Conservation (phyloP, 2,329 filamentous ascomycete species). For the Pseudogymnoascus sp. region DNA sequence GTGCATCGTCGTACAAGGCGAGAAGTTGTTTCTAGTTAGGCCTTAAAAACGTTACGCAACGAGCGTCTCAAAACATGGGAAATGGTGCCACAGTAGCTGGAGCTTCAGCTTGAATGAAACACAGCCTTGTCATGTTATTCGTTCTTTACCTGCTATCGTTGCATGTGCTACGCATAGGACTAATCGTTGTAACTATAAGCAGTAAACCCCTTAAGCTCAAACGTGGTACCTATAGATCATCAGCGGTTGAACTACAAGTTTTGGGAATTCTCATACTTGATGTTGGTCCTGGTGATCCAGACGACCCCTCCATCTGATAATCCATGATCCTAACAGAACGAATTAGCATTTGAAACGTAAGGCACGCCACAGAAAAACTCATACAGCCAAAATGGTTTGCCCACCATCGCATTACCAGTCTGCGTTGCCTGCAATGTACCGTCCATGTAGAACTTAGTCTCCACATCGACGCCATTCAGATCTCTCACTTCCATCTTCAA, state of each 20-base stretch:
- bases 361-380: not conserved
- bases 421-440: constrained; percentile 41
- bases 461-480: constrained; percentile 40
- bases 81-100: not conserved
- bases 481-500: constrained; percentile 44
- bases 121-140: not conserved
- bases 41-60: not conserved
- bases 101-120: not conserved
- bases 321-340: constrained; percentile 9
- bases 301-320: constrained; percentile 17
- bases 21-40: not conserved
- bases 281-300: constrained; percentile 15
- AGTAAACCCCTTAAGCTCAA: constrained; percentile 10
- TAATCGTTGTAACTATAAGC: constrained; percentile 11
- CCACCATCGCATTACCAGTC: constrained; percentile 40
- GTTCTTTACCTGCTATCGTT: not conserved
- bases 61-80: not conserved
- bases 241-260: not conserved
- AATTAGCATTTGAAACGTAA: not conserved
- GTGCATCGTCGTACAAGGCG: not conserved
- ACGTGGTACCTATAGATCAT: constrained; percentile 9
- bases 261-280: constrained; percentile 3
- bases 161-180: not conserved
- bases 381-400: constrained; percentile 35
- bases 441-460: constrained; percentile 47